A percentile compares a stretch with the other conserved stretches of the same genome.
Evolutionary conservation across 441 rosid species (phyloP).

Genomic region (Populus hybrid): DNA sequence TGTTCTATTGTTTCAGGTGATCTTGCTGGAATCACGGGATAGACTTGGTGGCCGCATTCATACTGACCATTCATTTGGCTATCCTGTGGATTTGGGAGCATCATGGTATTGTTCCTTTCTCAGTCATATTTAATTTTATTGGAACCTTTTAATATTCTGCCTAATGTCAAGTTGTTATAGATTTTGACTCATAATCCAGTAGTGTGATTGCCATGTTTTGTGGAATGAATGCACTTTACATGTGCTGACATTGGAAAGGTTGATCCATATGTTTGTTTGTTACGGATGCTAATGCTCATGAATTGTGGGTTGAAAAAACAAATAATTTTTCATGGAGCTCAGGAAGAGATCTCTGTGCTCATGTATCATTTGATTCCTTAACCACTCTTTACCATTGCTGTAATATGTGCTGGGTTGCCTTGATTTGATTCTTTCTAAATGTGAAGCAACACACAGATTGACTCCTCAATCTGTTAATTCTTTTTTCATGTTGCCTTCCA

Average conservation of each 20-base stretch:
- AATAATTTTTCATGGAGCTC: not conserved
- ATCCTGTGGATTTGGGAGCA: slow-evolving; percentile 90
- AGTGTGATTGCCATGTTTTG: not conserved
- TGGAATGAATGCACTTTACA: not conserved
- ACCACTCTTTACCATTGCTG: not conserved
- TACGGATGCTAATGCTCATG: not conserved
- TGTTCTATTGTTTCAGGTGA: slow-evolving; percentile 44
- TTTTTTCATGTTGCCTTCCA: slow-evolving; percentile 23
- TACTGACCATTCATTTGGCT: slow-evolving; percentile 83
- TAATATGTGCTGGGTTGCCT: not conserved
- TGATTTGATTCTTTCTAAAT: not conserved
- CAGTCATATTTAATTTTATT: not conserved
- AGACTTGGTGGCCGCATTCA: slow-evolving; percentile 85
- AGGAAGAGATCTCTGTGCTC: not conserved
- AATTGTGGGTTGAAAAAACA: not conserved
- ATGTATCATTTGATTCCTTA: not conserved
- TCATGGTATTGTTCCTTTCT: slow-evolving; percentile 53
- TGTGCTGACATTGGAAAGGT: not conserved
- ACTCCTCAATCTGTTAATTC: not conserved
- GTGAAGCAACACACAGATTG: slow-evolving; percentile 5
- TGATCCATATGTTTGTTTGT: not conserved
- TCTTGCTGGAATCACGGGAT: slow-evolving; percentile 78
- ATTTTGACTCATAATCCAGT: not conserved
- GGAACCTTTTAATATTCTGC: not conserved
- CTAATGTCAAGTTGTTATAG: not conserved